phyloP scores from a whole-genome alignment of 1,284 basidiomycete species.

The Sanghuangporus baumii region DNA sequence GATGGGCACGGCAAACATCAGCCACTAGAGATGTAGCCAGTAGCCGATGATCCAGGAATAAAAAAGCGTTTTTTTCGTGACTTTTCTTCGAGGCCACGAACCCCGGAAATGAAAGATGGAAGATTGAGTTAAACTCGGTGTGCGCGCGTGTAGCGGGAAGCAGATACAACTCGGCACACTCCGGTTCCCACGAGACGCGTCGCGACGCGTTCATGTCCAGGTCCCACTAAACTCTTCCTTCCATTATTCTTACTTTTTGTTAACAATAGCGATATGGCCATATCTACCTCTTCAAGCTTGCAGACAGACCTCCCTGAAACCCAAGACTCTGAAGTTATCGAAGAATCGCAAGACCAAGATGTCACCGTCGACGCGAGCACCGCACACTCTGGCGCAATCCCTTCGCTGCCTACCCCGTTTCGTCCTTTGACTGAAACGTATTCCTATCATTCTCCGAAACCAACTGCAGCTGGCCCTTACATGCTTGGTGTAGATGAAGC shows the following conservation, averaged over 20 bases:
- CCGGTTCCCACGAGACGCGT: constrained; percentile 3
- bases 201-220: constrained; percentile 16
- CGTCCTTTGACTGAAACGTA: constrained; percentile 68
- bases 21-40: no score
- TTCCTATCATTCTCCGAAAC: constrained; percentile 73
- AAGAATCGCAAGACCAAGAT: neutral
- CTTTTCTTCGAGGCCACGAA: no score
- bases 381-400: constrained; percentile 24
- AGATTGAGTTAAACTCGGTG: neutral
- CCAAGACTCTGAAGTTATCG: constrained; percentile 1
- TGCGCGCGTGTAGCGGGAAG: neutral
- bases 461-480: constrained; percentile 62
- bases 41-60: no score
- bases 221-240: neutral
- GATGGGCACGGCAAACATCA: no score
- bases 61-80: no score
- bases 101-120: neutral
- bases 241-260: neutral
- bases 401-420: constrained; percentile 51
- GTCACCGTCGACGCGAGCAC: constrained; percentile 5
- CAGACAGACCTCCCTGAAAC: neutral
- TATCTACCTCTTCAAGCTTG: neutral
- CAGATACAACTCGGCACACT: neutral
- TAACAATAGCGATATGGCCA: neutral
- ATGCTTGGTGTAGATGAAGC: constrained; percentile 97